Conservation (phyloP, 805 yeast species). For the Candida stauntonica region DNA sequence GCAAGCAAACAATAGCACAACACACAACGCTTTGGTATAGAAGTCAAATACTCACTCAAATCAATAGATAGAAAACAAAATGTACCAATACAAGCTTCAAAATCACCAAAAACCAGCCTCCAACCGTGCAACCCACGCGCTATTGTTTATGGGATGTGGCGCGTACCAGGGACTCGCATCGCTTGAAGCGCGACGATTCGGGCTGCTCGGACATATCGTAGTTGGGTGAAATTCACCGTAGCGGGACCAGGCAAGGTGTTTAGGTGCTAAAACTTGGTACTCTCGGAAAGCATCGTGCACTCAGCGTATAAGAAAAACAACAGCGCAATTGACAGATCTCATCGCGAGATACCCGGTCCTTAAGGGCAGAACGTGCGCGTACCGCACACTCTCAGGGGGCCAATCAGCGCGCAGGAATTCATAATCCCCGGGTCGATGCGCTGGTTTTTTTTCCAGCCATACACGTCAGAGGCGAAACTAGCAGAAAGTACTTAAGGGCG, state of each 20-base stretch:
- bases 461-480: slow-evolving; percentile 15
- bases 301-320: neutral
- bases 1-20: too few species aligned
- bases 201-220: neutral
- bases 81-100: too few species aligned
- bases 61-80: too few species aligned
- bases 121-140: too few species aligned
- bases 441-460: slow-evolving; percentile 16
- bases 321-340: neutral
- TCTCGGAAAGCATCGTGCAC: neutral
- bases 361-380: neutral
- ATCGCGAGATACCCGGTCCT: neutral
- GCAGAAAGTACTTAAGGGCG: slow-evolving; percentile 10
- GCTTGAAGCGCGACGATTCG: neutral
- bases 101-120: too few species aligned
- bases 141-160: too few species aligned
- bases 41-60: too few species aligned
- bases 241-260: neutral
- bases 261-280: neutral
- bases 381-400: slow-evolving; percentile 7
- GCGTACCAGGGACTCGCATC: slow-evolving; percentile 1
- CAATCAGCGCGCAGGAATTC: slow-evolving; percentile 23
- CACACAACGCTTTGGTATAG: too few species aligned
- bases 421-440: slow-evolving; percentile 21
- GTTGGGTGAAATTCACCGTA: neutral